These are phyloP conservation scores for Carex kokanica DNA, from an alignment of 176 grass and related monocot species.

Conservation along the genomic window DNA sequence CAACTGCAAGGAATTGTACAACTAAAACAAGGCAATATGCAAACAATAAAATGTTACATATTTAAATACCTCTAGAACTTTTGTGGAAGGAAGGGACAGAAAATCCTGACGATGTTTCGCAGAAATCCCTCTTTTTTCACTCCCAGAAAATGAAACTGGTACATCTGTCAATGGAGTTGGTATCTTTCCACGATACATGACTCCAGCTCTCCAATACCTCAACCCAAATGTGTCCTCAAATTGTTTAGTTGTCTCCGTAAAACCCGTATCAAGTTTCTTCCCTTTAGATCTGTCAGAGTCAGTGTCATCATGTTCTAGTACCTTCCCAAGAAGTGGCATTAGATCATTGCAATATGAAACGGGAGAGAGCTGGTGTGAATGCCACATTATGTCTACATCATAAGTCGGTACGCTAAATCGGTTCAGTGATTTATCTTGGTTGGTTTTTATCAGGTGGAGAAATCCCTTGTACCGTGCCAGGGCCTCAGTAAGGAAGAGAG, in stretches of 20 bases:
- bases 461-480: conserved; percentile 89
- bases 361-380: conserved; percentile 76
- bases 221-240: conserved; percentile 68
- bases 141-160: conserved; percentile 35
- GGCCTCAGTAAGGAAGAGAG: conserved; percentile 60
- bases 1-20: neutral
- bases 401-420: conserved; percentile 80
- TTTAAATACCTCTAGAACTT: conserved; percentile 55
- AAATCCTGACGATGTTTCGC: conserved; percentile 33
- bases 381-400: conserved; percentile 92
- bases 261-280: conserved; percentile 79
- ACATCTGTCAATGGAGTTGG: conserved; percentile 55
- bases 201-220: conserved; percentile 85
- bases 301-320: conserved; percentile 92
- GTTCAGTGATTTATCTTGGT: conserved; percentile 67
- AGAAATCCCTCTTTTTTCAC: conserved; percentile 5
- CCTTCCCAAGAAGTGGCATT: conserved; percentile 65
- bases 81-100: conserved; percentile 29
- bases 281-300: conserved; percentile 78
- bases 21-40: neutral
- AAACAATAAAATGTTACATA: neutral
- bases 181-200: conserved; percentile 66
- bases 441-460: conserved; percentile 73
- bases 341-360: conserved; percentile 69
- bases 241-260: conserved; percentile 59